A percentile compares a stretch with the other conserved stretches of the same genome.
These are phyloP conservation scores for Ophiostoma perfectum DNA, from an alignment of 2,329 filamentous ascomycete genomes.

Conservation along the genomic window DNA sequence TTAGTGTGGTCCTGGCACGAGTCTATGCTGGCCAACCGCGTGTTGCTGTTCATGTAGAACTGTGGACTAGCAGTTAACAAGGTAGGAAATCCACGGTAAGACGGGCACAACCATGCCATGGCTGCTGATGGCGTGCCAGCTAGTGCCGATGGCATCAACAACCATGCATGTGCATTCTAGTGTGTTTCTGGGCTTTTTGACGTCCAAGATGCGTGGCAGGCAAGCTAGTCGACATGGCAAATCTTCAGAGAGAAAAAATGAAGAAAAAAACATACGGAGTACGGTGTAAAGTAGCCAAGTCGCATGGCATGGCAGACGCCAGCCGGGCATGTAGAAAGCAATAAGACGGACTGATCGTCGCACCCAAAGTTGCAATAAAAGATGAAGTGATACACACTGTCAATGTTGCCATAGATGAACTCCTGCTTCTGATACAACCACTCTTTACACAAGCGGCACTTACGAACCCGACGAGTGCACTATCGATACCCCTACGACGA, in stretches of 20 bases:
- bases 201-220: not conserved
- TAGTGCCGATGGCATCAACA: conserved; percentile 7
- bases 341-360: not conserved
- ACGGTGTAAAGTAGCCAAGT: not conserved
- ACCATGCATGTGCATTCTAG: not conserved
- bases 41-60: not conserved
- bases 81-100: not conserved
- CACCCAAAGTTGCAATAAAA: not conserved
- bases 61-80: not conserved
- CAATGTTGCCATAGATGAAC: too few species aligned
- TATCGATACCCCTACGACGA: not conserved
- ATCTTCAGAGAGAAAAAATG: not conserved
- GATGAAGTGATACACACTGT: not conserved
- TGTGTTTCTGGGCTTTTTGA: not conserved
- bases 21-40: not conserved
- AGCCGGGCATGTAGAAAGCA: not conserved
- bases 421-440: not conserved
- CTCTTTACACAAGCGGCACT: not conserved
- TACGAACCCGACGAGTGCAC: not conserved
- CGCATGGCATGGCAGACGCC: not conserved
- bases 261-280: conserved; percentile 30
- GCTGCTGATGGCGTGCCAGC: not conserved
- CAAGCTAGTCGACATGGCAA: not conserved
- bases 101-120: not conserved
- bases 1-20: not conserved